phyloP scores from a whole-genome alignment of 2,329 filamentous ascomycete species.

The Fusarium caatingaense region DNA sequence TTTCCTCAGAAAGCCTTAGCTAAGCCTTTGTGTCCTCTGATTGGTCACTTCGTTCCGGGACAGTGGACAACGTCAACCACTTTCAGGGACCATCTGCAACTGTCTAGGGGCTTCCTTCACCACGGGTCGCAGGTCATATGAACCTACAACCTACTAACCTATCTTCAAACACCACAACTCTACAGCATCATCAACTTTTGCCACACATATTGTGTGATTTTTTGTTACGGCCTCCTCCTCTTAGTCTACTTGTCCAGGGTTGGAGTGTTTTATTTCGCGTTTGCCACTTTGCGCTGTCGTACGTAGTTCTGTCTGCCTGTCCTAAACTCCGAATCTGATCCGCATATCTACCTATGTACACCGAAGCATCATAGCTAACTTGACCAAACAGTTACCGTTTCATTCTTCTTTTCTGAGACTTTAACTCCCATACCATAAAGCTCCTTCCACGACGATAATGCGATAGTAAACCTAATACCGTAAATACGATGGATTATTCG shows the following conservation, averaged over 20 bases:
- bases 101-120: constrained; percentile 20
- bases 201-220: constrained; percentile 9
- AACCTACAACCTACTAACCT: background rate
- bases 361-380: constrained; percentile 11
- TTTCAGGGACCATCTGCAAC: constrained; percentile 29
- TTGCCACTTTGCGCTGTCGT: constrained; percentile 27
- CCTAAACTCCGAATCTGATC: constrained; percentile 10
- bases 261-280: background rate
- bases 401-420: background rate
- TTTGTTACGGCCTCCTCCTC: constrained; percentile 1
- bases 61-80: constrained; percentile 30
- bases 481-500: constrained; percentile 72
- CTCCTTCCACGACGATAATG: constrained; percentile 28
- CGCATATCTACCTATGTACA: background rate
- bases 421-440: background rate
- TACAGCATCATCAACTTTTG: constrained; percentile 18
- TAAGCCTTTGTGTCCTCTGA: background rate
- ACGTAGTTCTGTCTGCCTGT: constrained; percentile 39
- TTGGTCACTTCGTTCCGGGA: constrained; percentile 12
- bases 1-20: background rate
- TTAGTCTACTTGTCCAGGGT: background rate
- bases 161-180: constrained; percentile 9
- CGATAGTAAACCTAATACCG: constrained; percentile 21
- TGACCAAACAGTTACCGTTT: background rate
- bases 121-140: constrained; percentile 28